These are phyloP conservation scores for Mycena belliarum DNA, from an alignment of 768 basidiomycete species.

Conservation along the genomic window DNA sequence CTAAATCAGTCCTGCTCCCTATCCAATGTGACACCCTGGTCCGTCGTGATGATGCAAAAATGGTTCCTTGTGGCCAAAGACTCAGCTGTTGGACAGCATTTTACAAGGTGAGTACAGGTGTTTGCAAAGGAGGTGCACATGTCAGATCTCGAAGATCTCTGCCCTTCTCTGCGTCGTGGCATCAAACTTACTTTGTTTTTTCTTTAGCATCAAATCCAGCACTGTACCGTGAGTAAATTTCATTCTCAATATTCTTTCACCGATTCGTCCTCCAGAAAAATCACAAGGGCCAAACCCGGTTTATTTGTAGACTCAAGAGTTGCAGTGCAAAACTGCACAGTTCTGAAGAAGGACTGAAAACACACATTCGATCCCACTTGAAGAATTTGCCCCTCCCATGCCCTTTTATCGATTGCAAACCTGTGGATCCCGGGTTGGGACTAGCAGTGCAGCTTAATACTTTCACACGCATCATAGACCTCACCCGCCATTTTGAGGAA, in stretches of 20 bases:
- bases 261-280: not conserved
- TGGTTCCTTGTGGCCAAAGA: not conserved
- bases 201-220: conserved; percentile 12
- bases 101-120: not conserved
- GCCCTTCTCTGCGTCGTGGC: too few species aligned
- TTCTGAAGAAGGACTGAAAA: not conserved
- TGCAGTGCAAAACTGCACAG: conserved; percentile 11
- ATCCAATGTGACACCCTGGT: conserved; percentile 5
- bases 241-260: too few species aligned
- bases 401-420: conserved; percentile 1
- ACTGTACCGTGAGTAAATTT: not conserved
- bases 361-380: conserved; percentile 5
- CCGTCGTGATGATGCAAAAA: not conserved
- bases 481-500: conserved; percentile 1
- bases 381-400: conserved; percentile 6
- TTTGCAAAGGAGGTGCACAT: not conserved
- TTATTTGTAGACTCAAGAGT: not conserved
- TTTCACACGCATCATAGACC: not conserved
- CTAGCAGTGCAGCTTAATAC: not conserved
- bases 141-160: too few species aligned
- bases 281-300: not conserved
- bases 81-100: conserved; percentile 9
- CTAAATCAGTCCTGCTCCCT: conserved; percentile 1
- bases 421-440: not conserved
- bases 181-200: not conserved